Percentiles rank a stretch among this genome's conserved stretches.
Evolutionary conservation across 345 rosid genomes (phyloP).

Genomic region (Eucalyptus decipiens): DNA sequence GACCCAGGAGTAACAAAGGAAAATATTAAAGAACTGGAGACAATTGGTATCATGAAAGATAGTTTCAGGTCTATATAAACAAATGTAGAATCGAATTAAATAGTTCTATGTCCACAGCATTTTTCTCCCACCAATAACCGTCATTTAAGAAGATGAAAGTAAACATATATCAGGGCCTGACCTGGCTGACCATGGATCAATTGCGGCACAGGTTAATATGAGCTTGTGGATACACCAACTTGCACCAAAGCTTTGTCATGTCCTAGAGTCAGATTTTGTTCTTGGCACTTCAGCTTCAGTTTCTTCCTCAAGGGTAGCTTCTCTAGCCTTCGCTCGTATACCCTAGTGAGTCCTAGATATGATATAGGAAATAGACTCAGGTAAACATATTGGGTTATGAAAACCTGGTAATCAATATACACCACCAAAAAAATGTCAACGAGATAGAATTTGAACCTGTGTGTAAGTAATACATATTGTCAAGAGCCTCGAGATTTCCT

Average conservation of each 20-base stretch:
- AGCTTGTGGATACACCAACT: slow-evolving; percentile 26
- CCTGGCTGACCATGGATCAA: slow-evolving; percentile 26
- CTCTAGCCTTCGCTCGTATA: slow-evolving; percentile 40
- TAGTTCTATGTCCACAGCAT: background rate
- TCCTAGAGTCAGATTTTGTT: slow-evolving; percentile 37
- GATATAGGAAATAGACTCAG: background rate
- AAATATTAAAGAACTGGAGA: background rate
- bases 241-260: slow-evolving; percentile 37
- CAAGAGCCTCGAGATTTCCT: slow-evolving; percentile 85
- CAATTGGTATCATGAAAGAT: background rate
- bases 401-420: background rate
- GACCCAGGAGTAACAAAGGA: background rate
- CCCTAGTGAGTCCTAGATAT: slow-evolving; percentile 41
- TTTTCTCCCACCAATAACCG: background rate
- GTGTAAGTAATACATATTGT: slow-evolving; percentile 74
- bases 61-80: background rate
- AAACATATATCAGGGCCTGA: background rate
- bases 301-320: slow-evolving; percentile 78
- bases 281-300: slow-evolving; percentile 76
- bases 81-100: background rate
- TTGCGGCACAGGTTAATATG: slow-evolving; percentile 24
- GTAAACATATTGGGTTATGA: background rate
- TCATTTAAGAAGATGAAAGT: background rate
- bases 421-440: background rate
- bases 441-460: slow-evolving; percentile 43